Base-by-base conservation (phyloP, 1,284 basidiomycete species). In the Puccinia triticina region DNA sequence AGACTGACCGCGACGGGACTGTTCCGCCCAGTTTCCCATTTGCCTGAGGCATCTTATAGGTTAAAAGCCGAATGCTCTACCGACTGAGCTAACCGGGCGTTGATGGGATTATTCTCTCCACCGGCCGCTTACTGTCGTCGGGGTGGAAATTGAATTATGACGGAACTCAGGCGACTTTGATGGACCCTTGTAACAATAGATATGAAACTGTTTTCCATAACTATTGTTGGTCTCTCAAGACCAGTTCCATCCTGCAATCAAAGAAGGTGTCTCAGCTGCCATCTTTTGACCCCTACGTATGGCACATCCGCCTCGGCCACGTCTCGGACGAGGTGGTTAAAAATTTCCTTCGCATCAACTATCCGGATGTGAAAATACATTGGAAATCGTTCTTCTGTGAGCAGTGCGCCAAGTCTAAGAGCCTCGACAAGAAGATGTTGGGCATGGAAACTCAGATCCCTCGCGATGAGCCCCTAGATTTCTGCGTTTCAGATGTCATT, bases 331-430 rank as follows among this genome's bases (percentile, higher is more conserved):
- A 4, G 1, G 46, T 53, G 2, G 69, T 72, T 2, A 72, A n/a
- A 34, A 72, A 48, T 12, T 72, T 50, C 32, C 69, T 72, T 4
- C 2, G 48, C 3, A n/a, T 23, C 3, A n/a, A 46, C 26, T 71
- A 46, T 11, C 40, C 67, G 1, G 40, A 46, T 8, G 4, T 32
- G 29, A 53, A 32, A 16, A 8, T 21, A 26, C 18, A 26, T 1
- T 72, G 69, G 69, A 43, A 48, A 32, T 72, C 46, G 3, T 72
- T 72, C 32, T 72, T 72, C 32, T 72, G 43, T 32, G 26, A 72
- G 53, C 43, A 48, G 10, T 71, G 67, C 48, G 67, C 40, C 1
- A 18, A 3, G 2, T 5, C n/a, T n/a, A n/a, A n/a, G n/a, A n/a
- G n/a, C n/a, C n/a, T n/a, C n/a, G n/a, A n/a, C n/a, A n/a, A n/a